Percentiles rank a stretch among this genome's conserved stretches.
These are phyloP conservation scores for Ceratocystis albifundus DNA, from an alignment of 2,329 filamentous ascomycete species.

Conservation along the genomic window DNA sequence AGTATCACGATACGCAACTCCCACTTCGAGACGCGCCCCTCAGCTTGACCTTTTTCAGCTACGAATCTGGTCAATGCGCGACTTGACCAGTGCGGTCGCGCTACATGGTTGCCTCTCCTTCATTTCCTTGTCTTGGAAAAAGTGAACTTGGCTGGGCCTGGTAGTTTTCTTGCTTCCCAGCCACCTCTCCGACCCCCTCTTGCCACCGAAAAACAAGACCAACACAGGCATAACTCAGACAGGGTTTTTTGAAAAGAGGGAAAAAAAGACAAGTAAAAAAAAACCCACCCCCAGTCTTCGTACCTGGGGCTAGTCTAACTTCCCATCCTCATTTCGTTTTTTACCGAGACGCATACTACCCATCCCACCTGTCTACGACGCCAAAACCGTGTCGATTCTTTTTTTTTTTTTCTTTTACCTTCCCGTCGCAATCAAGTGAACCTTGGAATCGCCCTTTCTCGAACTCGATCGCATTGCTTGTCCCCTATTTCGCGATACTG, in stretches of 20 bases:
- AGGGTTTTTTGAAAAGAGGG: background rate
- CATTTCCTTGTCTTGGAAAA: background rate
- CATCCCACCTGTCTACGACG: background rate
- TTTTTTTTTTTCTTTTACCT: background rate
- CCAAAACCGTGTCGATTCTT: constrained; percentile 2
- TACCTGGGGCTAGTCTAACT: constrained; percentile 14
- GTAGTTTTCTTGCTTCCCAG: constrained; percentile 11
- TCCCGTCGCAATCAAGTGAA: constrained; percentile 1
- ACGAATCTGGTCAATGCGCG: background rate
- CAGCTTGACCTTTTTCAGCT: constrained; percentile 9
- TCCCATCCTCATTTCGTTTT: constrained; percentile 22
- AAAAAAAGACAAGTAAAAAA: constrained; percentile 3
- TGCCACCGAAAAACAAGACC: background rate
- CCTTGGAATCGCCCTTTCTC: constrained; percentile 2
- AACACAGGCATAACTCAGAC: constrained; percentile 1
- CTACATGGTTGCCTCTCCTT: background rate
- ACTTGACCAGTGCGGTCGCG: constrained; percentile 6
- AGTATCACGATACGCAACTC: background rate
- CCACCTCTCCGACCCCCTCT: constrained; percentile 19
- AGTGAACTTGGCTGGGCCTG: background rate
- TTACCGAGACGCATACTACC: constrained; percentile 14
- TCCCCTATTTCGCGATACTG: background rate
- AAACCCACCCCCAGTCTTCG: constrained; percentile 10
- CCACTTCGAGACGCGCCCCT: background rate
- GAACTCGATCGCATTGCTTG: constrained; percentile 12